Evolutionary conservation across 305 asterid species (phyloP), one percentile per base, ranked within the genome.

Genomic region (Fraxinus albicans): DNA sequence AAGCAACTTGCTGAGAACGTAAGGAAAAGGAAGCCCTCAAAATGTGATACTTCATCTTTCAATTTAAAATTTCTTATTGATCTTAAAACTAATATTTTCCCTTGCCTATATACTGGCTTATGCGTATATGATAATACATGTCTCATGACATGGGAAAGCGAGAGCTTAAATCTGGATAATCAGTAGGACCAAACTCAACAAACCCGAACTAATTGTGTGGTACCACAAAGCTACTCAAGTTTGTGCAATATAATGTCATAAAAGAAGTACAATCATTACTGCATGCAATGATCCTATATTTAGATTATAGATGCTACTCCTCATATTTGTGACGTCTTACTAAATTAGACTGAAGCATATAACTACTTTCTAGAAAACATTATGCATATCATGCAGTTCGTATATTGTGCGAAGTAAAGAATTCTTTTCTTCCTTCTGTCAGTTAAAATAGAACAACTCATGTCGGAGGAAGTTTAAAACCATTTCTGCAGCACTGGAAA

Each of bases 1-100:
- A 58, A 83, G 47, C 35, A 81, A 82, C 63, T 81, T 47, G 76
- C 82, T 83, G 86, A 86, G 82, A 84, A 78, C 79, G 77, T 60
- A 77, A 58, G 33, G 79, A 67, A 73, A 53, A 12, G 47, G 69
- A 33, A 19, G 77, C 50, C 50, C 74, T n/a, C 79, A 10, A 79
- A 73, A 35, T 76, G 69, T 53, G 29, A 53, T 34, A 73, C 60
- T 60, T 75, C 36, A 84, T 35, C 79, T 76, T 74, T 69, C 81
- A 77, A 38, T 82, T 3, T 29, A 60, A 10, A 76, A 15, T 69
- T 36, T 40, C 80, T 36, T 60, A 23, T 79, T 27, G 23, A 31
- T 58, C 55, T 73, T 58, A 47, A 31, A 15, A 29, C 34, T 13
- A 67, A 58, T 33, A 12, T 29, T 35, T 33, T 9, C 50, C 31